phyloP scores from a whole-genome alignment of 1,284 basidiomycete genomes.

The Xerocomus nothofagi region DNA sequence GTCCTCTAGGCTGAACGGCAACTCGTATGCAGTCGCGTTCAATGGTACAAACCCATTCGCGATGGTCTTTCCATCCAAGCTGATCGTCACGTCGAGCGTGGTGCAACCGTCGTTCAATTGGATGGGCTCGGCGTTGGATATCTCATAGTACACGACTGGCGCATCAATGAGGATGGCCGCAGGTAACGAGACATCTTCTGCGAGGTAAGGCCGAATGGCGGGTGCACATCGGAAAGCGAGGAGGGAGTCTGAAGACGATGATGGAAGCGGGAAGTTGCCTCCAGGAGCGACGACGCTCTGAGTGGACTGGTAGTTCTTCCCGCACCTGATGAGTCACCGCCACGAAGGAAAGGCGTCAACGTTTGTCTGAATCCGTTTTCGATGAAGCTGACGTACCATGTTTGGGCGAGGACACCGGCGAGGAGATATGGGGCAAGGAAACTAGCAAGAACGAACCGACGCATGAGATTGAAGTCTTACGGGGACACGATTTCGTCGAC shows the following conservation, averaged over 20 bases:
- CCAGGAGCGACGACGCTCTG: conserved; percentile 21
- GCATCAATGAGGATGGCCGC: conserved; percentile 31
- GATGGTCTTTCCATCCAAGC: conserved; percentile 27
- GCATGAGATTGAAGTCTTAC: conserved; percentile 19
- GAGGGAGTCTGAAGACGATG: conserved; percentile 22
- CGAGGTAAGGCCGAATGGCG: conserved; percentile 35
- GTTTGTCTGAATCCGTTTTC: neutral
- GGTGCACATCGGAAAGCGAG: conserved; percentile 35
- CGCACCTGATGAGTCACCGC: conserved; percentile 27
- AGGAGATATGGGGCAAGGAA: conserved; percentile 23
- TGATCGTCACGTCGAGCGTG: conserved; percentile 27
- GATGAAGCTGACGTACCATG: conserved; percentile 30
- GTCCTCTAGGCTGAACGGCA: conserved; percentile 25
- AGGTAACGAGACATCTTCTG: conserved; percentile 22
- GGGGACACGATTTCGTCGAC: neutral
- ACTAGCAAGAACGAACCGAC: conserved; percentile 9
- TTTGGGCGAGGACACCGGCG: conserved; percentile 28
- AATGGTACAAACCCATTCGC: conserved; percentile 26
- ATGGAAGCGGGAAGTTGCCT: conserved; percentile 28
- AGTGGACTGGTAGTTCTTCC: conserved; percentile 29
- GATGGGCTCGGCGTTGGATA: conserved; percentile 30
- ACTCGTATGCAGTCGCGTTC: conserved; percentile 29
- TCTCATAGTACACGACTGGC: conserved; percentile 25
- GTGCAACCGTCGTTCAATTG: conserved; percentile 5
- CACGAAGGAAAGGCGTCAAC: neutral